Evolutionary conservation across 2,329 filamentous ascomycete species (phyloP).

Genomic region (Venturia oleaginea): DNA sequence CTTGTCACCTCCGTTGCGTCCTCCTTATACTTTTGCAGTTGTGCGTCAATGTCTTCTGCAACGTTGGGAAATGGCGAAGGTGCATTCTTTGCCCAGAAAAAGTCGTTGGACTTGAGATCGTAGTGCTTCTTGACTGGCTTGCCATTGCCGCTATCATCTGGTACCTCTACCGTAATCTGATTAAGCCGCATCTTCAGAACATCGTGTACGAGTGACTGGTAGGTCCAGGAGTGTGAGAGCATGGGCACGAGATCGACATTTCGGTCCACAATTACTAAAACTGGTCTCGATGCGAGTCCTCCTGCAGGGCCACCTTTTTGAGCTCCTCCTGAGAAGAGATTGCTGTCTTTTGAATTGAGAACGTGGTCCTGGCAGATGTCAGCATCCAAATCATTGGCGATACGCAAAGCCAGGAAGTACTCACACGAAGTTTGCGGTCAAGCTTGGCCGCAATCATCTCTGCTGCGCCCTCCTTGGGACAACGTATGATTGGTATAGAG

Average conservation of each 20-base stretch:
- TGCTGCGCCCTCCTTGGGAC: conserved; percentile 83
- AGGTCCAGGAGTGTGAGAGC: conserved; percentile 94
- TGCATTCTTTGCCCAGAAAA: conserved; percentile 94
- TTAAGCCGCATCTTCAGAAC: conserved; percentile 77
- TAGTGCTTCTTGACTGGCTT: conserved; percentile 77
- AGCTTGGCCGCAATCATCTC: conserved; percentile 92
- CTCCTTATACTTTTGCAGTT: conserved; percentile 90
- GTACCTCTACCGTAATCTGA: conserved; percentile 83
- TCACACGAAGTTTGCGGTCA: conserved; percentile 72
- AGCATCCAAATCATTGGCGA: neutral
- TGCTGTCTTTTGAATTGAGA: conserved; percentile 85
- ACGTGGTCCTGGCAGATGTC: conserved; percentile 60
- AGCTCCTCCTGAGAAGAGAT: conserved; percentile 61
- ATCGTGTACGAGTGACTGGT: conserved; percentile 77
- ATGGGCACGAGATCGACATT: conserved; percentile 95
- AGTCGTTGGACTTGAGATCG: conserved; percentile 81
- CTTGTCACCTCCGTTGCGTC: conserved; percentile 90
- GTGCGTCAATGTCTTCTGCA: conserved; percentile 89
- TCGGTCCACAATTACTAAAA: conserved; percentile 86
- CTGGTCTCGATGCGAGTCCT: conserved; percentile 61
- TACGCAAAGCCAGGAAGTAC: neutral
- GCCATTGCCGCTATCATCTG: conserved; percentile 66
- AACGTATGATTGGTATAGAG: conserved; percentile 89
- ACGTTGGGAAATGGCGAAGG: conserved; percentile 88
- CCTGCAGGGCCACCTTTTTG: conserved; percentile 28